Percentiles rank a stretch among this genome's conserved stretches.
Evolutionary conservation across 768 basidiomycete genomes (phyloP).

Genomic region (Tulasnella calospora): DNA sequence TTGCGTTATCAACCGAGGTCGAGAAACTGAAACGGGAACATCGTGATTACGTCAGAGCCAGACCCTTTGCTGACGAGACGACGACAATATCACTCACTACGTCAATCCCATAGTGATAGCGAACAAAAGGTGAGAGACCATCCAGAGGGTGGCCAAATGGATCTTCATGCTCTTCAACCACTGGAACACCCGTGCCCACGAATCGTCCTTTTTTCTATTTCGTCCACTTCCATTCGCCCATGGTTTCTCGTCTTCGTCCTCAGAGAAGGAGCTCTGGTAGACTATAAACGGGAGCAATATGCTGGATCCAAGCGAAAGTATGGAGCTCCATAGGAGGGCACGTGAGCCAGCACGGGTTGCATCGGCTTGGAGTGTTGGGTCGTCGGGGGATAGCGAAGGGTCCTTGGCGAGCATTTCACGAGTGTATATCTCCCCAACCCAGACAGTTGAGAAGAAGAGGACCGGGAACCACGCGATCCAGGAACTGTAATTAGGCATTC

Average conservation of each 20-base stretch:
- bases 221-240: neutral
- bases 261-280: conserved; percentile 30
- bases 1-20: conserved; percentile 63
- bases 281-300: conserved; percentile 64
- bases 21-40: conserved; percentile 52
- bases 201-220: neutral
- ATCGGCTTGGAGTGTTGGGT: conserved; percentile 43
- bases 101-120: conserved; percentile 74
- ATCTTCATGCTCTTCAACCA: conserved; percentile 34
- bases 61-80: too few species aligned
- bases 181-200: conserved; percentile 33
- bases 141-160: conserved; percentile 70
- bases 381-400: neutral
- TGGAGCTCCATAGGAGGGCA: conserved; percentile 72
- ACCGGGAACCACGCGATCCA: conserved; percentile 69
- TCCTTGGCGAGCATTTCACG: conserved; percentile 8
- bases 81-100: conserved; percentile 54
- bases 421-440: conserved; percentile 25
- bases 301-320: conserved; percentile 63
- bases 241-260: conserved; percentile 8
- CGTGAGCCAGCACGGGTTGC: conserved; percentile 79
- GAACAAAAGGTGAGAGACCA: conserved; percentile 67
- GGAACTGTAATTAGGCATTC: conserved; percentile 42
- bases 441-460: conserved; percentile 27
- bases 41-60: neutral